phyloP scores from a whole-genome alignment of 495 filamentous ascomycete species.

The Penicillium dipodomyicola region DNA sequence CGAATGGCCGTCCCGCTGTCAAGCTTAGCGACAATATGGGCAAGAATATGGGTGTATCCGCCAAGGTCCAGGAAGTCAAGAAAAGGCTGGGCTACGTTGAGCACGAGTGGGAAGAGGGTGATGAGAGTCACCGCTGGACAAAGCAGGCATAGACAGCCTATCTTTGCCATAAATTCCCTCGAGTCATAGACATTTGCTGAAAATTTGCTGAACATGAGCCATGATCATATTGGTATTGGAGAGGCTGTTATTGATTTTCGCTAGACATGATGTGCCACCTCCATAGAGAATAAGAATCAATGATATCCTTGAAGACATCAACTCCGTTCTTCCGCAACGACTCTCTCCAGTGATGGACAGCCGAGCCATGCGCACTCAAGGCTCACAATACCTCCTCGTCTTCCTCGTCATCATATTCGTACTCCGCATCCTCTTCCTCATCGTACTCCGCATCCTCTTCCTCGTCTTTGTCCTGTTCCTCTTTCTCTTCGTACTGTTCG shows the following conservation, averaged over 20 bases:
- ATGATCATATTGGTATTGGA: neutral
- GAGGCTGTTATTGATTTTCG: neutral
- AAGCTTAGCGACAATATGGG: constrained; percentile 97
- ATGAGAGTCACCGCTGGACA: constrained; percentile 83
- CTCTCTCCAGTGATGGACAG: neutral
- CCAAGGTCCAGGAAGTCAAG: constrained; percentile 80
- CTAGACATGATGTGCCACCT: constrained; percentile 4
- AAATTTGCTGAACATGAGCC: neutral
- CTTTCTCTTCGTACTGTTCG: neutral
- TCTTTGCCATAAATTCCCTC: neutral
- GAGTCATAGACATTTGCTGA: neutral
- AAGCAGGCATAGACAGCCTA: constrained; percentile 16
- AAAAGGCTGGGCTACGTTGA: constrained; percentile 79
- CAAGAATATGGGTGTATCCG: constrained; percentile 89
- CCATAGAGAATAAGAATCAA: constrained; percentile 10
- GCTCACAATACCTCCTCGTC: neutral
- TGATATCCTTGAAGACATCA: neutral
- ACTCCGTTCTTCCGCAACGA: neutral
- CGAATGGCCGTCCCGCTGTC: constrained; percentile 75
- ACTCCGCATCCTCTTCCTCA: neutral
- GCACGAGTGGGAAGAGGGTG: constrained; percentile 74
- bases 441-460: neutral
- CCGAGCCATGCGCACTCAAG: neutral
- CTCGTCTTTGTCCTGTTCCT: neutral
- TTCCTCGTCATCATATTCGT: neutral